A percentile compares a stretch with the other conserved stretches of the same genome.
These are phyloP conservation scores for Aspergillus calidoustus DNA, from an alignment of 2,329 filamentous ascomycete species.

Conservation along the genomic window DNA sequence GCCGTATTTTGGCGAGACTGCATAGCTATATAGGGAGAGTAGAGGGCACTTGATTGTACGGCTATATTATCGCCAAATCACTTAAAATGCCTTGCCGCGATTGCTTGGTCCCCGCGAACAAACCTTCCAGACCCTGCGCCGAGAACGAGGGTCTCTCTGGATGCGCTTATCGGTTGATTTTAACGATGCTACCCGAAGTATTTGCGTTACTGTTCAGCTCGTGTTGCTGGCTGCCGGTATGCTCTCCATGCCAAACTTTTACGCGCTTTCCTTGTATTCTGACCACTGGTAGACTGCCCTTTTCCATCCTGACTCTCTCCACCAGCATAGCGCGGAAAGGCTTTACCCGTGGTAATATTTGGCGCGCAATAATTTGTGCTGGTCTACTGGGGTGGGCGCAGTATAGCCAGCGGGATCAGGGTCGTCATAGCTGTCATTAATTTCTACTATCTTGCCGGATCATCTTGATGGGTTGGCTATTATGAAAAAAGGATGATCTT, in stretches of 20 bases:
- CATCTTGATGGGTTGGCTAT: background rate
- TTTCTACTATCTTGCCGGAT: background rate
- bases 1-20: background rate
- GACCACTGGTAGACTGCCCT: conserved; percentile 17
- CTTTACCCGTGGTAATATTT: conserved; percentile 19
- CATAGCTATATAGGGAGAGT: background rate
- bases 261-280: conserved; percentile 10
- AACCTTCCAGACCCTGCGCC: background rate
- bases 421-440: conserved; percentile 24
- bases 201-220: conserved; percentile 16
- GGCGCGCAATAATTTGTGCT: conserved; percentile 22
- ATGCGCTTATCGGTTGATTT: conserved; percentile 1
- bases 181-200: conserved; percentile 20
- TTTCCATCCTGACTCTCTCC: conserved; percentile 19
- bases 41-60: background rate
- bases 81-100: conserved; percentile 4
- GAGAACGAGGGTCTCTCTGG: conserved; percentile 3
- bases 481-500: background rate
- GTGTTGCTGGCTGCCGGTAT: conserved; percentile 10
- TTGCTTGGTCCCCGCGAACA: background rate
- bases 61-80: background rate
- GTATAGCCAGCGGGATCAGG: conserved; percentile 16
- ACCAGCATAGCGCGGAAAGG: conserved; percentile 21
- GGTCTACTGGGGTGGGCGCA: conserved; percentile 21
- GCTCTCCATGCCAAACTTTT: conserved; percentile 18